These are phyloP conservation scores for Halophytophthora batemanensis DNA, from an alignment of 352 stramenopile species.

Conservation along the genomic window DNA sequence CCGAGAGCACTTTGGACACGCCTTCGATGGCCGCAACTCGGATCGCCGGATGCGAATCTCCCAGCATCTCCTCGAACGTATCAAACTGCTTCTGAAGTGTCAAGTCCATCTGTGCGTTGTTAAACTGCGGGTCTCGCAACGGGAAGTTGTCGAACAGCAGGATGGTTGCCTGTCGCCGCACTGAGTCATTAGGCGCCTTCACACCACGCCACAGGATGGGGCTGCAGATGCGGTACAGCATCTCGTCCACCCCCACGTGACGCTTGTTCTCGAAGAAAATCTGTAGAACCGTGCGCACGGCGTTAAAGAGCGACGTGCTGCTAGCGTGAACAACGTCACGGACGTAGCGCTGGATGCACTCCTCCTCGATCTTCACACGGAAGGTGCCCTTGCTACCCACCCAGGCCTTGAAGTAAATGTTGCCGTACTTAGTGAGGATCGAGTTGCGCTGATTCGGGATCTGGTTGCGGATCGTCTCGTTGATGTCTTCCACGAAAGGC, in stretches of 20 bases:
- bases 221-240: constrained; percentile 82
- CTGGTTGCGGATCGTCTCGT: constrained; percentile 86
- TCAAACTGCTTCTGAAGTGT: constrained; percentile 85
- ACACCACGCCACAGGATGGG: constrained; percentile 84
- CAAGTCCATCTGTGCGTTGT: constrained; percentile 71
- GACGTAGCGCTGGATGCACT: constrained; percentile 83
- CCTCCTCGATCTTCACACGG: constrained; percentile 72
- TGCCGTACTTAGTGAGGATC: constrained; percentile 77
- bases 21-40: constrained; percentile 80
- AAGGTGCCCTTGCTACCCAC: constrained; percentile 51
- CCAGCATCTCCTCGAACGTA: constrained; percentile 69
- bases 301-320: constrained; percentile 65
- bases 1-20: constrained; percentile 74
- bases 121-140: constrained; percentile 70
- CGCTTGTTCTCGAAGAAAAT: constrained; percentile 88
- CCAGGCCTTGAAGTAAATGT: constrained; percentile 86
- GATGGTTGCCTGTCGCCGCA: constrained; percentile 76
- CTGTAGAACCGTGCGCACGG: constrained; percentile 61
- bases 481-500: constrained; percentile 82
- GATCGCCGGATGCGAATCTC: constrained; percentile 70
- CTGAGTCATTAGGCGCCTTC: constrained; percentile 79
- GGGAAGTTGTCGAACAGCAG: constrained; percentile 86
- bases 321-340: constrained; percentile 67
- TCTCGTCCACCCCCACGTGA: constrained; percentile 75
- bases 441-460: constrained; percentile 81